These are phyloP conservation scores for Phlebopus sp. DNA, from an alignment of 1,284 basidiomycete genomes.

Conservation along the genomic window DNA sequence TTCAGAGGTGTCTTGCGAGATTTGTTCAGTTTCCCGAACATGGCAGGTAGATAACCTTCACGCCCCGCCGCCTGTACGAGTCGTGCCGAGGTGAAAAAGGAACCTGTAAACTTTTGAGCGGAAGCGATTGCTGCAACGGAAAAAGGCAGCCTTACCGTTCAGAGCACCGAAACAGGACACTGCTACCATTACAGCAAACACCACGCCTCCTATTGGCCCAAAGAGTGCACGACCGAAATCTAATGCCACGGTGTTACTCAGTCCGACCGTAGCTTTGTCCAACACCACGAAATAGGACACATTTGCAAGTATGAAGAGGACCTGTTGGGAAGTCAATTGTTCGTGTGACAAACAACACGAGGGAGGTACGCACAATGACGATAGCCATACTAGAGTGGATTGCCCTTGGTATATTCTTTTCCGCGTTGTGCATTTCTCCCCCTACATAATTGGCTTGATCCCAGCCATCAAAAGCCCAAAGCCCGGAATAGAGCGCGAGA, in stretches of 20 bases:
- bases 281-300: conserved; percentile 92
- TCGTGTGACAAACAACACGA: neutral
- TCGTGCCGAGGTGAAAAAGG: conserved; percentile 80
- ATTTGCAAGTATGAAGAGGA: conserved; percentile 81
- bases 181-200: conserved; percentile 90
- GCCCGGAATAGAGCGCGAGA: conserved; percentile 89
- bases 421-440: conserved; percentile 85
- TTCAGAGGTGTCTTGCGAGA: conserved; percentile 82
- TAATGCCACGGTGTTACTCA: conserved; percentile 90
- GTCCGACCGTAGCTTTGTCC: conserved; percentile 71
- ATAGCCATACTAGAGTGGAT: conserved; percentile 87
- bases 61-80: conserved; percentile 87
- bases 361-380: conserved; percentile 53
- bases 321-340: conserved; percentile 31
- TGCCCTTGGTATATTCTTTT: conserved; percentile 84
- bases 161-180: conserved; percentile 93
- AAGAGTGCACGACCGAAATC: conserved; percentile 91
- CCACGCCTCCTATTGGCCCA: conserved; percentile 79
- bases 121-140: conserved; percentile 7
- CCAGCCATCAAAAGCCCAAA: conserved; percentile 98
- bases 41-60: conserved; percentile 81
- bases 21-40: conserved; percentile 76
- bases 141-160: conserved; percentile 54
- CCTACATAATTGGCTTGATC: conserved; percentile 89
- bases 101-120: conserved; percentile 42